Conservation (phyloP, 345 rosid genomes). For the Mallotus nudiflorus region DNA sequence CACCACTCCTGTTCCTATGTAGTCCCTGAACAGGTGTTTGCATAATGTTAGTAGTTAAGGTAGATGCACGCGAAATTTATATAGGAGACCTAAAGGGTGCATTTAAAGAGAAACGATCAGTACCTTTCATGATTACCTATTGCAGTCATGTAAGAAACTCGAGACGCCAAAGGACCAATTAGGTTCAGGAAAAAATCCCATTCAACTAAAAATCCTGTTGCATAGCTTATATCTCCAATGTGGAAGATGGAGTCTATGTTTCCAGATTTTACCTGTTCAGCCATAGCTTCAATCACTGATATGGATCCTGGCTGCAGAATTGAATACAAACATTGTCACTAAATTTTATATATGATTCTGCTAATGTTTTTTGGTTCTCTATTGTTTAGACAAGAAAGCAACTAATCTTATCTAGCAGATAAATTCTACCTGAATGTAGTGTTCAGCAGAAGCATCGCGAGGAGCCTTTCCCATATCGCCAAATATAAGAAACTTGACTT, state of each 20-base stretch:
- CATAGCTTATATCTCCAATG: slow-evolving; percentile 78
- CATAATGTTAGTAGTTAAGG: not conserved
- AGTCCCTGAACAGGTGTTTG: slow-evolving; percentile 42
- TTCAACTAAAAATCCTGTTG: slow-evolving; percentile 72
- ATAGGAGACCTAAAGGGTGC: too few relatives aligned
- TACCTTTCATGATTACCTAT: slow-evolving; percentile 80
- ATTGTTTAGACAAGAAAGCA: too few relatives aligned
- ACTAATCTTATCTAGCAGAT: not conserved
- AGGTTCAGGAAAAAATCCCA: slow-evolving; percentile 71
- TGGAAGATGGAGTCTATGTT: slow-evolving; percentile 62
- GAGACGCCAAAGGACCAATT: slow-evolving; percentile 57
- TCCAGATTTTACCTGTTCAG: slow-evolving; percentile 41
- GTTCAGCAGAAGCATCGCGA: slow-evolving; percentile 56
- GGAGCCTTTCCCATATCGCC: slow-evolving; percentile 89
- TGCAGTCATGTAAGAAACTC: slow-evolving; percentile 69
- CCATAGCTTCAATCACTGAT: slow-evolving; percentile 51
- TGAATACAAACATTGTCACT: not conserved
- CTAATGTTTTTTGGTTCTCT: not conserved
- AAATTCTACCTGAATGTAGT: slow-evolving; percentile 53
- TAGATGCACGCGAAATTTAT: too few relatives aligned
- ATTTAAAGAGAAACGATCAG: not conserved
- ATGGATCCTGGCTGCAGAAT: slow-evolving; percentile 67
- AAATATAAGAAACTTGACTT: slow-evolving; percentile 50
- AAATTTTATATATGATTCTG: not conserved
- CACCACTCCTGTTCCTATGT: slow-evolving; percentile 38